Conservation (phyloP, 768 basidiomycete genomes). For the Russula sp. region DNA sequence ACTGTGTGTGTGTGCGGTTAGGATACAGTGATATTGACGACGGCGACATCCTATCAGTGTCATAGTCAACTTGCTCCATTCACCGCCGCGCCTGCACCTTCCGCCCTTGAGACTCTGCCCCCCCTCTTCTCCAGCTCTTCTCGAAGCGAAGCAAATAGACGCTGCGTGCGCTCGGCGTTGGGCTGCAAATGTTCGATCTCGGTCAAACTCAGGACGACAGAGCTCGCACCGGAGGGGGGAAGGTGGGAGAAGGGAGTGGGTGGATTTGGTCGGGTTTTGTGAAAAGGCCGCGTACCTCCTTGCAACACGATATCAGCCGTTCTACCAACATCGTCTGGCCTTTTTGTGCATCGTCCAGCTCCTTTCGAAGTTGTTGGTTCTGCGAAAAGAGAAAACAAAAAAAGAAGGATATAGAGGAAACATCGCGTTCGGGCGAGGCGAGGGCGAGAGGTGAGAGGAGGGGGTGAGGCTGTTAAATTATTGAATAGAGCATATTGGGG, state of each 20-base stretch:
- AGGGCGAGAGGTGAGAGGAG: too few relatives aligned
- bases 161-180: slow-evolving; percentile 76
- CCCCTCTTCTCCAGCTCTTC: slow-evolving; percentile 79
- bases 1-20: neutral
- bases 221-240: neutral
- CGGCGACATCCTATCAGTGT: neutral
- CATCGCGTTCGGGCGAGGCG: neutral
- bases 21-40: slow-evolving; percentile 8
- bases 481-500: neutral
- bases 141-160: slow-evolving; percentile 69
- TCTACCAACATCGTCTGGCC: slow-evolving; percentile 76
- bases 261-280: neutral
- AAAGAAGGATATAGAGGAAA: slow-evolving; percentile 3
- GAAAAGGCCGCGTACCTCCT: slow-evolving; percentile 55
- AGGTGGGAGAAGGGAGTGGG: neutral
- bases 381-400: slow-evolving; percentile 25
- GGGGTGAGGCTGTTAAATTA: too few relatives aligned
- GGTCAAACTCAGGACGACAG: slow-evolving; percentile 14
- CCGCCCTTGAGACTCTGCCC: slow-evolving; percentile 30
- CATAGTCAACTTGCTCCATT: slow-evolving; percentile 11
- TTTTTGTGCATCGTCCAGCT: slow-evolving; percentile 73
- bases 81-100: neutral
- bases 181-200: slow-evolving; percentile 39
- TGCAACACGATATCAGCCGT: slow-evolving; percentile 78
- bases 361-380: slow-evolving; percentile 63